Base-by-base conservation (phyloP, 768 basidiomycete genomes). In the Suillus lakei region DNA sequence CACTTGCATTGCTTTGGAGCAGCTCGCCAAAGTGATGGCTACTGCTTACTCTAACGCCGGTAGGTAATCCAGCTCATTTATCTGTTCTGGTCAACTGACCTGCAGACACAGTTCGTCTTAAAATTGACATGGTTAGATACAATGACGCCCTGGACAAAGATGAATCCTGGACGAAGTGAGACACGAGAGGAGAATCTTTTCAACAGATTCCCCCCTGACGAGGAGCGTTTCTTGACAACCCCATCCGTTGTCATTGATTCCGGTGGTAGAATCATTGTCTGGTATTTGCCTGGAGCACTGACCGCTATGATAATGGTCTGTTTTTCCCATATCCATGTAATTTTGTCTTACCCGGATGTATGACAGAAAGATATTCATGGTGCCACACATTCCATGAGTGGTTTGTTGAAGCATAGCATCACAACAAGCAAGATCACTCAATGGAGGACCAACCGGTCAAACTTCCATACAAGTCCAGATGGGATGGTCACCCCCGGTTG, bases 81-180 rank as follows among this genome's bases (percentile, higher is more conserved):
- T 15, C 26, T 6, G 6, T 50, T 26, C 48, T 4, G 48, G 48
- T 50, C 23, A 50, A 50, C 26, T 50, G 3, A 50, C 48, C 15
- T 15, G 15, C 23, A 15, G 6, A 50, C n/a, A n/a, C 21, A 54
- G 53, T 34, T 32, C 53, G 6, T 32, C 30, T 54, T 5, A 54
- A 54, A 10, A 54, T 54, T 5, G 30, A 54, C 53, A 54, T 54
- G 53, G 30, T 54, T n/a, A 54, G 53, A 32, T 54, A 54, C 21
- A 54, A 54, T 34, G 32, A 54, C 0, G 2, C 32, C 53, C 53
- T 54, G 30, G 53, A 54, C 30, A 54, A 54, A 34, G 9, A 32
- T 30, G 51, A 53, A 18, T 53, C 51, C n/a, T 18, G 9, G 51
- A 10, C 30, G 18, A 53, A 53, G 9, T 21, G 51, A 18, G 28